Conservation (phyloP, 1,284 basidiomycete species). For the Ceratobasidium papillatum region DNA sequence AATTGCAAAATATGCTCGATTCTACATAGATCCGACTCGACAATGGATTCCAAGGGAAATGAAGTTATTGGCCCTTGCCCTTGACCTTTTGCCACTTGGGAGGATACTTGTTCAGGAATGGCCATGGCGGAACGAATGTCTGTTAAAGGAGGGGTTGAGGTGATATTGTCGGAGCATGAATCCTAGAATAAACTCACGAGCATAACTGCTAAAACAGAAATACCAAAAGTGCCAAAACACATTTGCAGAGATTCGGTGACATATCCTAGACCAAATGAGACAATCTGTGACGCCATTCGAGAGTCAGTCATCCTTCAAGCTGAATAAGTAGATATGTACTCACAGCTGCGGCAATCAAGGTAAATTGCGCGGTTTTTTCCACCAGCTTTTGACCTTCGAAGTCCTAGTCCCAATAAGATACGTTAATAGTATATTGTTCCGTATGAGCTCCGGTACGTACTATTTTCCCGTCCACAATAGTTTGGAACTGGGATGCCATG, state of each 20-base stretch:
- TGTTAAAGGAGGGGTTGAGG: slow-evolving; percentile 49
- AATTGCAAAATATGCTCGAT: too few relatives aligned
- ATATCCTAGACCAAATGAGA: slow-evolving; percentile 71
- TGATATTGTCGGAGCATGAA: slow-evolving; percentile 9
- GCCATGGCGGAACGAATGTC: slow-evolving; percentile 76
- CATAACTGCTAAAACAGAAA: slow-evolving; percentile 58
- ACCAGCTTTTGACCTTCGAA: slow-evolving; percentile 74
- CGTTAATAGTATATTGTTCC: background rate
- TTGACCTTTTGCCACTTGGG: slow-evolving; percentile 67
- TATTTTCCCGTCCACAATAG: slow-evolving; percentile 32
- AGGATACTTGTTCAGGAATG: slow-evolving; percentile 68
- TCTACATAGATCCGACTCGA: too few relatives aligned
- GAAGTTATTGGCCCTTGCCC: slow-evolving; percentile 47
- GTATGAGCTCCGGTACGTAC: background rate
- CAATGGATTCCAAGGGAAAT: too few relatives aligned
- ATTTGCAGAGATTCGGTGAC: slow-evolving; percentile 65
- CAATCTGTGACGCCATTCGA: slow-evolving; percentile 54
- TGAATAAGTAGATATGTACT: slow-evolving; percentile 52
- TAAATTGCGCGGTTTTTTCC: slow-evolving; percentile 62
- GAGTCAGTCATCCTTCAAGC: background rate
- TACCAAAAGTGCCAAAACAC: slow-evolving; percentile 65
- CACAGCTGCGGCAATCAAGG: slow-evolving; percentile 53
- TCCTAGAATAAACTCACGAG: slow-evolving; percentile 58
- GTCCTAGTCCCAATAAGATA: slow-evolving; percentile 58
- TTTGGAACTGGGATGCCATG: slow-evolving; percentile 18